These are phyloP conservation scores for Albizia julibrissin DNA, from an alignment of 306 rosid species.

Conservation along the genomic window DNA sequence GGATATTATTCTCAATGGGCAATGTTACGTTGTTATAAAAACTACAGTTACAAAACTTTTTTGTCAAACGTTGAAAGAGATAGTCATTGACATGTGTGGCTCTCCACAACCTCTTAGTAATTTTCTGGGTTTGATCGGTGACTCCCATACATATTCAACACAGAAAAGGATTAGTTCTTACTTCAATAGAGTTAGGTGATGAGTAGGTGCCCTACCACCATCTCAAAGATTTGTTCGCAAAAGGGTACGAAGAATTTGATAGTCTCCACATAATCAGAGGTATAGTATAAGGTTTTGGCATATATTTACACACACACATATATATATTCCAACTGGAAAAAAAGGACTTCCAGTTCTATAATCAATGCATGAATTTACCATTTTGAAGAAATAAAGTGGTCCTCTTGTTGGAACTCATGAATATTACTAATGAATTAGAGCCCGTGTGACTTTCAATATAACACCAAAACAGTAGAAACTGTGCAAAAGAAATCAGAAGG, in stretches of 20 bases:
- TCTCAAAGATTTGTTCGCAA: neutral
- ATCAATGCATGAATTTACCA: neutral
- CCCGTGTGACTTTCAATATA: neutral
- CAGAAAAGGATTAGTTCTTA: neutral
- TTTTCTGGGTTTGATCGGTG: constrained; percentile 6
- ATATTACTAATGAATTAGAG: constrained; percentile 20
- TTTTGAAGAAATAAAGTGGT: neutral
- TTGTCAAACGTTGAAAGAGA: constrained; percentile 42
- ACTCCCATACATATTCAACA: neutral
- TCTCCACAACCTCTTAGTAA: neutral
- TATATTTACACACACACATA: too few relatives aligned
- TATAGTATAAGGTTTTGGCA: too few relatives aligned
- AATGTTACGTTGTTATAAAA: neutral
- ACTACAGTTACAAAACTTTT: neutral
- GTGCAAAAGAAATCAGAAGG: constrained; percentile 9
- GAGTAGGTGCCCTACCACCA: neutral
- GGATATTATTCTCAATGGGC: neutral
- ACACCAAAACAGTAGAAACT: neutral
- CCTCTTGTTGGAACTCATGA: constrained; percentile 5
- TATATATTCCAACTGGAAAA: neutral
- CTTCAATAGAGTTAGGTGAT: constrained; percentile 15
- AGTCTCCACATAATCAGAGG: neutral
- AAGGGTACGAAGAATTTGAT: neutral
- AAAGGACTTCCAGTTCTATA: neutral
- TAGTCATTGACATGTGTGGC: constrained; percentile 21